Percentiles rank a stretch among this genome's conserved stretches.
Conservation (phyloP, 2,329 filamentous ascomycete genomes). For the Fusarium staphyleae region DNA sequence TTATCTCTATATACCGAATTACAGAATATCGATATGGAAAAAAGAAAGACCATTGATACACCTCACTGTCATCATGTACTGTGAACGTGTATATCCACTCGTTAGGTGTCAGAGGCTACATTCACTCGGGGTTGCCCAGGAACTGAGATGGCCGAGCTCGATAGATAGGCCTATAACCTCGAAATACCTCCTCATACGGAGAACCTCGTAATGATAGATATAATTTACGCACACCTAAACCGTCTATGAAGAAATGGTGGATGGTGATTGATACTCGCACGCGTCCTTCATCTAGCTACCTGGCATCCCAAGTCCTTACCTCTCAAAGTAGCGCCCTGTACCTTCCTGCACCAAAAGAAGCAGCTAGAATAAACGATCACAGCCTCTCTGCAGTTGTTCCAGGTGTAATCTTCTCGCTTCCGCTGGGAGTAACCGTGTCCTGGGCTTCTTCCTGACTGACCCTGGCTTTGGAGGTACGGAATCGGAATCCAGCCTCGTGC, state of each 20-base stretch:
- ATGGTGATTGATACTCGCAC: background rate
- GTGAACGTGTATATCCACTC: too few relatives aligned
- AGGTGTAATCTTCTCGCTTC: conserved; percentile 5
- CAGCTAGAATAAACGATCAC: background rate
- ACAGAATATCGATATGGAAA: too few relatives aligned
- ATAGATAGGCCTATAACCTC: background rate
- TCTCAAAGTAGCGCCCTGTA: background rate
- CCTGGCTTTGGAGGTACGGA: conserved; percentile 20
- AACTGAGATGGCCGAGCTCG: background rate
- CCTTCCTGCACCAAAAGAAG: background rate
- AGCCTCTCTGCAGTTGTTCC: conserved; percentile 10
- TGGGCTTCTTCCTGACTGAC: conserved; percentile 1
- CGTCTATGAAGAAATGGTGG: background rate
- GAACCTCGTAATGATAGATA: background rate
- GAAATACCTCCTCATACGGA: background rate
- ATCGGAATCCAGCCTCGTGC: conserved; percentile 22
- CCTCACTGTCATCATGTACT: too few relatives aligned
- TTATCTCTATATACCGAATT: too few relatives aligned
- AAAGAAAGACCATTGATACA: too few relatives aligned
- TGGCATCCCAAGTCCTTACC: background rate
- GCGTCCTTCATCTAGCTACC: background rate
- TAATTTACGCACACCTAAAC: background rate
- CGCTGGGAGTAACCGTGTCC: conserved; percentile 4
- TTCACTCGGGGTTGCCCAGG: too few relatives aligned
- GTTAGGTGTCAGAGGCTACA: too few relatives aligned